A percentile compares a stretch with the other conserved stretches of the same genome.
phyloP scores from a whole-genome alignment of 345 rosid genomes.

The Melaleuca quinquenervia region DNA sequence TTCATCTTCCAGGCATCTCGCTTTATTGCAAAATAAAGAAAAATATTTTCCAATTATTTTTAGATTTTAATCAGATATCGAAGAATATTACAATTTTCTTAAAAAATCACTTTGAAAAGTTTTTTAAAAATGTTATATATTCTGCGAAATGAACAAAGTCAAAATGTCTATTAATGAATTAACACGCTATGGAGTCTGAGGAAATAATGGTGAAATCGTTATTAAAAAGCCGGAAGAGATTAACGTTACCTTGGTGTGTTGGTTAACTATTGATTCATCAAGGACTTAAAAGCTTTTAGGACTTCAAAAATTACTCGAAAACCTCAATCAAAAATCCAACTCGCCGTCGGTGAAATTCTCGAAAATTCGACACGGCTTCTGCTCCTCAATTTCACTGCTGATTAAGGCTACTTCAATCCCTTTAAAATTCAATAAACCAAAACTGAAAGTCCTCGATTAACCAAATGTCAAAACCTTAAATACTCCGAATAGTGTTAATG shows the following conservation, averaged over 20 bases:
- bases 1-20: not conserved
- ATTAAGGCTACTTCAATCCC: not conserved
- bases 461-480: not conserved
- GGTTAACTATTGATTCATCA: too few species aligned
- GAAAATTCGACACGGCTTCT: not conserved
- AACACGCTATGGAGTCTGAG: not conserved
- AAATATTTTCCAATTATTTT: too few species aligned
- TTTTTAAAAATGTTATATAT: too few species aligned
- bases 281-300: not conserved
- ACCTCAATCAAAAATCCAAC: not conserved
- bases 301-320: not conserved
- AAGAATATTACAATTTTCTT: too few species aligned
- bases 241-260: too few species aligned
- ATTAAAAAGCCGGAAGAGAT: not conserved
- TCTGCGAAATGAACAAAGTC: too few species aligned
- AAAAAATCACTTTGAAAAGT: too few species aligned
- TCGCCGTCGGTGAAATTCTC: not conserved
- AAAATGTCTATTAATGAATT: not conserved
- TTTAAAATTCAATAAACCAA: not conserved
- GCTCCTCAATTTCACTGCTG: not conserved
- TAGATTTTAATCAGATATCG: too few species aligned
- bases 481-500: not conserved
- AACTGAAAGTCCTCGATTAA: not conserved
- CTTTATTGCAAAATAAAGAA: too few species aligned
- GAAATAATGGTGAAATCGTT: not conserved